These are phyloP conservation scores for Backusella parvicylindrica DNA, from an alignment of 192 early-diverging fungal genomes.

Conservation along the genomic window DNA sequence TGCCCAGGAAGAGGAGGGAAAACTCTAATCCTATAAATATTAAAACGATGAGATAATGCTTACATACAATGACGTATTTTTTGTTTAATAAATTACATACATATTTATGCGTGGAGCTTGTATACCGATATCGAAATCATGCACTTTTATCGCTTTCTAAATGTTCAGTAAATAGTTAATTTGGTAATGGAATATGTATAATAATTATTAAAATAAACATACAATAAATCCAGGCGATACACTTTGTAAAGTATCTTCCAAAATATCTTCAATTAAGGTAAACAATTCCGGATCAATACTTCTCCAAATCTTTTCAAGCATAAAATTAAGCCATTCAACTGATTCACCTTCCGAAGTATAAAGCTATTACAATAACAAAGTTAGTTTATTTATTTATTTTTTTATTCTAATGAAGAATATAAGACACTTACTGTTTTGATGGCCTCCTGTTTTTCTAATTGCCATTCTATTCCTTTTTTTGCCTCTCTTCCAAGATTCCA, in stretches of 20 bases:
- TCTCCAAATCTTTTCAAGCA: slow-evolving; percentile 27
- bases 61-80: not conserved
- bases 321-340: slow-evolving; percentile 31
- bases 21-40: slow-evolving; percentile 8
- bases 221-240: slow-evolving; percentile 13
- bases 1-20: slow-evolving; percentile 24
- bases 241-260: slow-evolving; percentile 20
- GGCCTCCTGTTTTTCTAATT: slow-evolving; percentile 16
- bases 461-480: slow-evolving; percentile 21
- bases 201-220: not conserved
- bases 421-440: slow-evolving; percentile 12
- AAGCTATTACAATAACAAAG: not conserved
- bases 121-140: slow-evolving; percentile 32
- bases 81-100: not conserved
- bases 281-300: slow-evolving; percentile 29
- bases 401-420: not conserved
- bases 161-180: not conserved
- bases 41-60: too few species aligned
- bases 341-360: slow-evolving; percentile 21
- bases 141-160: slow-evolving; percentile 27
- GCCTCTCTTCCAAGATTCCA: slow-evolving; percentile 15
- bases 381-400: not conserved
- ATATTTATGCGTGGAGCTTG: slow-evolving; percentile 26
- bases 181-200: not conserved
- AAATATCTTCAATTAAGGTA: slow-evolving; percentile 21